phyloP scores from a whole-genome alignment of 805 yeast species.

The Diddensiella santjacobensis region DNA sequence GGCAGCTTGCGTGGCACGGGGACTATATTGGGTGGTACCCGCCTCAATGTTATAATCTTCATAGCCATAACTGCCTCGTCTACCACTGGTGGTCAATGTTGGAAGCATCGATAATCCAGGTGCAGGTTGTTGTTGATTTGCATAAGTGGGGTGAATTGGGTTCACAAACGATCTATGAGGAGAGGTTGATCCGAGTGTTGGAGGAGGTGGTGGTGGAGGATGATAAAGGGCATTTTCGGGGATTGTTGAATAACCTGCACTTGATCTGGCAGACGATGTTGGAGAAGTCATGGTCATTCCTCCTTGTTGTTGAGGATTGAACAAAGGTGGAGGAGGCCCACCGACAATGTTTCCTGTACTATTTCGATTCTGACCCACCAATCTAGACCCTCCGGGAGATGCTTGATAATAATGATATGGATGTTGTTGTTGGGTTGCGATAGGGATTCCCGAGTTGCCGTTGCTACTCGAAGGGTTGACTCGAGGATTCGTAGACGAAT shows the following conservation, averaged over 20 bases:
- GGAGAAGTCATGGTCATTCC: background rate
- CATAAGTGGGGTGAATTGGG: background rate
- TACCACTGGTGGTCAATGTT: background rate
- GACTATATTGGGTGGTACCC: constrained; percentile 1
- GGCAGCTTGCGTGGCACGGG: background rate
- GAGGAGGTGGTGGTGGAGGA: background rate
- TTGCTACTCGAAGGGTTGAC: background rate
- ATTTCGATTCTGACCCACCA: constrained; percentile 8
- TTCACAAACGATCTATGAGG: constrained; percentile 1
- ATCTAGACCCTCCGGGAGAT: constrained; percentile 2
- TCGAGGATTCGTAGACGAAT: constrained; percentile 1
- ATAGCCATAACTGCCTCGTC: constrained; percentile 1
- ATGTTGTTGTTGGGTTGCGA: background rate
- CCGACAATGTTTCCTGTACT: constrained; percentile 12
- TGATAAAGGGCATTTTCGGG: constrained; percentile 1
- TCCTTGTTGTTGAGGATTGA: constrained; percentile 1
- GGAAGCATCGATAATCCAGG: background rate
- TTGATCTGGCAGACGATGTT: background rate
- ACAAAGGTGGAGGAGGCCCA: background rate
- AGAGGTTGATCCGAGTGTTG: background rate
- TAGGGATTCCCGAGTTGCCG: background rate
- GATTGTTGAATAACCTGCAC: constrained; percentile 3
- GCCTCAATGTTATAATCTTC: background rate
- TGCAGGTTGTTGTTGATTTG: background rate
- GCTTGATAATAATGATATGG: constrained; percentile 1